Evolutionary conservation across 2,329 filamentous ascomycete species (phyloP).

Genomic region (Trichocomaceae sp.): DNA sequence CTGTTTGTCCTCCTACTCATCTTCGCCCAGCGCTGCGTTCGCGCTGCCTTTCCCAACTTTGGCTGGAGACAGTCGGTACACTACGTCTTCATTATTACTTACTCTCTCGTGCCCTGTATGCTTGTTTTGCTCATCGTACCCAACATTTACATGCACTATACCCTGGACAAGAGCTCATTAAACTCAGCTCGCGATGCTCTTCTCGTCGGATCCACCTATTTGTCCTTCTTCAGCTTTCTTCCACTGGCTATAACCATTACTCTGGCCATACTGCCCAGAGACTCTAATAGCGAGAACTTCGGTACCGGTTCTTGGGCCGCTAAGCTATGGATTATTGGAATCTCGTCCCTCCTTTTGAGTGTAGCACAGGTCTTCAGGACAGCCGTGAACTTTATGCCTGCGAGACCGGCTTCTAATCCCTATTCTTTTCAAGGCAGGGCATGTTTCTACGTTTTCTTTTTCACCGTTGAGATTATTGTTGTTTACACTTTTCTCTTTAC

Average conservation of each 20-base stretch:
- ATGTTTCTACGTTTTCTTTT: constrained; percentile 76
- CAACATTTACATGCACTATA: constrained; percentile 62
- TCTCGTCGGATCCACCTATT: constrained; percentile 55
- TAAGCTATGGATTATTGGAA: constrained; percentile 60
- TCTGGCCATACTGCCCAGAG: constrained; percentile 42
- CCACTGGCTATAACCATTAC: constrained; percentile 53
- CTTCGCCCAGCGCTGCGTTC: constrained; percentile 67
- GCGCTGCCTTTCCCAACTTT: constrained; percentile 62
- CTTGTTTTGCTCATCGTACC: constrained; percentile 61
- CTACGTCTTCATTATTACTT: constrained; percentile 51
- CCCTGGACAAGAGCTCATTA: constrained; percentile 47
- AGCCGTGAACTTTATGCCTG: constrained; percentile 50
- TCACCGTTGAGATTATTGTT: constrained; percentile 64
- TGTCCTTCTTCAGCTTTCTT: constrained; percentile 60
- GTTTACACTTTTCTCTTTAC: constrained; percentile 59
- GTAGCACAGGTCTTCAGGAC: constrained; percentile 65
- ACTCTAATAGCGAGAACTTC: constrained; percentile 49
- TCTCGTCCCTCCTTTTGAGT: constrained; percentile 54
- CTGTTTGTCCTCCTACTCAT: constrained; percentile 73
- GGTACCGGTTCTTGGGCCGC: constrained; percentile 60
- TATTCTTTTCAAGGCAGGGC: constrained; percentile 66
- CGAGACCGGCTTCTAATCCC: constrained; percentile 47
- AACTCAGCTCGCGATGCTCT: constrained; percentile 57
- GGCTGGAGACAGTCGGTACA: constrained; percentile 59
- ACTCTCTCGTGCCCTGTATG: constrained; percentile 51